Conservation (phyloP, 352 stramenopile genomes). For the Phytophthora melonis region DNA sequence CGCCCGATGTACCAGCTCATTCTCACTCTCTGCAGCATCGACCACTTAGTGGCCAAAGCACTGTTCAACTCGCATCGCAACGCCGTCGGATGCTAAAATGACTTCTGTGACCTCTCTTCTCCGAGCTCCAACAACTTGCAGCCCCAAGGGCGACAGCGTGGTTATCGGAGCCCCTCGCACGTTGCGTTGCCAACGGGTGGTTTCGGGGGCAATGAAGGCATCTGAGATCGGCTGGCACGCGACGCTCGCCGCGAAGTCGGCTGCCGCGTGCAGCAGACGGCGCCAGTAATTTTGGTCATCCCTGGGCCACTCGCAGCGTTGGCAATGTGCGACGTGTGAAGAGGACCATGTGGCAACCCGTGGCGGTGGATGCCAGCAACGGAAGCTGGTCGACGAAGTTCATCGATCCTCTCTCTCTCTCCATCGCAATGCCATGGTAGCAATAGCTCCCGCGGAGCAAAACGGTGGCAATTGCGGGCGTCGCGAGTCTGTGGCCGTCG, state of each 20-base stretch:
- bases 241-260: conserved; percentile 18
- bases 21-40: conserved; percentile 13
- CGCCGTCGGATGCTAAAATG: not conserved
- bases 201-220: conserved; percentile 1
- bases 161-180: not conserved
- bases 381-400: conserved; percentile 12
- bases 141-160: not conserved
- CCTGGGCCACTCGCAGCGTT: conserved; percentile 15
- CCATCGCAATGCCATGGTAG: not conserved
- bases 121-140: not conserved
- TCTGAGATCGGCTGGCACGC: conserved; percentile 14
- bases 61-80: not conserved
- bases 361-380: conserved; percentile 15
- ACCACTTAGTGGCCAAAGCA: not conserved
- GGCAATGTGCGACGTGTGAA: conserved; percentile 24
- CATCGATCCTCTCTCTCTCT: not conserved
- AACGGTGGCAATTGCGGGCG: not conserved
- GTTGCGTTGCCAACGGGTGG: not conserved
- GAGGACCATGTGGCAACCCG: conserved; percentile 18
- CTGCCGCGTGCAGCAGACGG: conserved; percentile 20
- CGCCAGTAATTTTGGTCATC: conserved; percentile 13
- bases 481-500: not conserved
- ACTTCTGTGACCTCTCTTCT: conserved; percentile 19
- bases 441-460: not conserved
- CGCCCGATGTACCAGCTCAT: not conserved